Evolutionary conservation across 1,139 yeast genomes (phyloP).

Genomic region (Saccharomycopsis hybrid): DNA sequence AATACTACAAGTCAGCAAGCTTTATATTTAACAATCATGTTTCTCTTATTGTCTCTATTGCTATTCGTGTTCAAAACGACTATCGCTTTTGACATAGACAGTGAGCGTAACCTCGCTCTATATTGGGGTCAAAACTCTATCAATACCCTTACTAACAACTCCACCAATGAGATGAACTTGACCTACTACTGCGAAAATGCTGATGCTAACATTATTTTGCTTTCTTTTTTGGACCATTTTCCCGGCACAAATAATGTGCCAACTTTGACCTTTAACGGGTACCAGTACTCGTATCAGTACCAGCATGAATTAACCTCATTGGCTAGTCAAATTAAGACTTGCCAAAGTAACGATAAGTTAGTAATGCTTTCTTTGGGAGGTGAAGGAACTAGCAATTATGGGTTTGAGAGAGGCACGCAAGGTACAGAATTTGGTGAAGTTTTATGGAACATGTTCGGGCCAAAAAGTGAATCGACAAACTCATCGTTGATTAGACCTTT

Average conservation of each 20-base stretch:
- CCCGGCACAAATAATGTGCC: constrained; percentile 40
- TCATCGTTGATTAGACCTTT: constrained; percentile 39
- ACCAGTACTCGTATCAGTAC: constrained; percentile 12
- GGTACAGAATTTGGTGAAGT: constrained; percentile 44
- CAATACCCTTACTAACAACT: constrained; percentile 34
- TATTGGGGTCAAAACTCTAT: constrained; percentile 92
- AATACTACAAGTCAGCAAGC: too few relatives aligned
- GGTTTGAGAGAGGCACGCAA: constrained; percentile 38
- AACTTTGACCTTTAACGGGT: constrained; percentile 60
- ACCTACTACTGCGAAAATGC: constrained; percentile 62
- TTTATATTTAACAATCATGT: too few relatives aligned
- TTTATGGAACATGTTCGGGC: constrained; percentile 53
- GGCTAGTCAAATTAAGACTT: constrained; percentile 48
- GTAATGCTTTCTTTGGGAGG: constrained; percentile 71
- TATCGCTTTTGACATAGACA: constrained; percentile 39
- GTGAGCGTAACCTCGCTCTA: constrained; percentile 62
- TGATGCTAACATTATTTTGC: constrained; percentile 62
- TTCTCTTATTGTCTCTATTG: too few relatives aligned
- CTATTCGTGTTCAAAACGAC: too few relatives aligned
- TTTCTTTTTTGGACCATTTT: constrained; percentile 64
- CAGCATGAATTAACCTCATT: constrained; percentile 10
- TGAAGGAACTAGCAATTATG: constrained; percentile 55
- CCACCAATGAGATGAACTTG: constrained; percentile 50
- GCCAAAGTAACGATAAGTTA: constrained; percentile 59
- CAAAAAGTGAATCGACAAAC: constrained; percentile 35